Percentiles rank a stretch among this genome's conserved stretches.
Evolutionary conservation across 257 asterid genomes (phyloP).

Genomic region (Salvia rosmarinus): DNA sequence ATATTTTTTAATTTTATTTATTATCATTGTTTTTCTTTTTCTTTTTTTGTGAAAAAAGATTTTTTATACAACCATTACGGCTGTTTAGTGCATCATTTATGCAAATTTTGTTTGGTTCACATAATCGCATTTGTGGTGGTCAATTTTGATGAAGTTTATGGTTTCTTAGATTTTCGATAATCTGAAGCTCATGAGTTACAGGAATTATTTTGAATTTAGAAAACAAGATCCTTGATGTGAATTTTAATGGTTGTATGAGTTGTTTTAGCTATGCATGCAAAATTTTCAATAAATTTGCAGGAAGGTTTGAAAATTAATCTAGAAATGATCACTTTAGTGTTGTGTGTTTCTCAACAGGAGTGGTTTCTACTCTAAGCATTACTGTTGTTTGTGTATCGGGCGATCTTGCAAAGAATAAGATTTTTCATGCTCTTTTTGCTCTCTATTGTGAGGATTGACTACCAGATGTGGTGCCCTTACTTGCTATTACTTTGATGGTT

Average conservation of each 20-base stretch:
- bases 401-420: constrained; percentile 93
- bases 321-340: constrained; percentile 9
- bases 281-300: not conserved
- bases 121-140: not conserved
- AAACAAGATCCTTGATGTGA: not conserved
- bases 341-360: not conserved
- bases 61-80: too few relatives aligned
- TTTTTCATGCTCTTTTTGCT: constrained; percentile 95
- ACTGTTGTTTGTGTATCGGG: constrained; percentile 92
- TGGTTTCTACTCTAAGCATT: constrained; percentile 59
- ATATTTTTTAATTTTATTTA: too few relatives aligned
- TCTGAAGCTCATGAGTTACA: not conserved
- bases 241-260: not conserved
- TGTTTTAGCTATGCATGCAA: not conserved
- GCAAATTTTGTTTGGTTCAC: constrained; percentile 13
- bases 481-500: not conserved
- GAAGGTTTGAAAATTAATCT: not conserved
- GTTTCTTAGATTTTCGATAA: constrained; percentile 22
- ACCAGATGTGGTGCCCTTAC: constrained; percentile 61
- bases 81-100: not conserved
- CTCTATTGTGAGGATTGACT: constrained; percentile 81
- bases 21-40: too few relatives aligned
- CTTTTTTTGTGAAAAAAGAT: too few relatives aligned
- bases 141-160: not conserved
- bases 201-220: not conserved